Conservation (phyloP, 176 grass and related monocot genomes). For the Carex parvula region DNA sequence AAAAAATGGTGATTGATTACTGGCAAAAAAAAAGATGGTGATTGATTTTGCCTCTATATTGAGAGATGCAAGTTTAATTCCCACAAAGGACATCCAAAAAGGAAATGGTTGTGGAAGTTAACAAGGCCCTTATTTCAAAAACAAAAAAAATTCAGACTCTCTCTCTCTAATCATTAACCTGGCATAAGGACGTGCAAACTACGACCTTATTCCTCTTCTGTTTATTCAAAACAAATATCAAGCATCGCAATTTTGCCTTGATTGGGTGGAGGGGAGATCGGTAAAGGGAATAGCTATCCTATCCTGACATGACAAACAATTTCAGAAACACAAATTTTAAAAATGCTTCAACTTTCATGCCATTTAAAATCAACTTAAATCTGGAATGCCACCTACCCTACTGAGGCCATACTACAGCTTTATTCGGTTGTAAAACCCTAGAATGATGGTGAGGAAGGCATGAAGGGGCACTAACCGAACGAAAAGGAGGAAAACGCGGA, state of each 20-base stretch:
- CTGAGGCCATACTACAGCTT: neutral
- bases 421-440: conserved; percentile 10
- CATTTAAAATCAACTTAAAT: neutral
- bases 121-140: too few relatives aligned
- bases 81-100: neutral
- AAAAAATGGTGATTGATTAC: too few relatives aligned
- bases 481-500: neutral
- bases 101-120: too few relatives aligned
- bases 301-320: neutral
- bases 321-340: neutral
- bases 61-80: neutral
- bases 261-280: neutral
- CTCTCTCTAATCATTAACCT: neutral
- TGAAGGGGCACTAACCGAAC: neutral
- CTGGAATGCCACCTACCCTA: neutral
- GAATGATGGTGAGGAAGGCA: neutral
- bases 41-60: neutral
- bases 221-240: neutral
- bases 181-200: neutral
- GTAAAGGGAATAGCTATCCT: neutral
- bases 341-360: neutral
- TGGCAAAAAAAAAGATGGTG: neutral
- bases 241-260: neutral
- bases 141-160: neutral
- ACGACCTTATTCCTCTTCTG: neutral